Evolutionary conservation across 1,284 basidiomycete species (phyloP).

Genomic region (Coniferiporia sulphurascens): DNA sequence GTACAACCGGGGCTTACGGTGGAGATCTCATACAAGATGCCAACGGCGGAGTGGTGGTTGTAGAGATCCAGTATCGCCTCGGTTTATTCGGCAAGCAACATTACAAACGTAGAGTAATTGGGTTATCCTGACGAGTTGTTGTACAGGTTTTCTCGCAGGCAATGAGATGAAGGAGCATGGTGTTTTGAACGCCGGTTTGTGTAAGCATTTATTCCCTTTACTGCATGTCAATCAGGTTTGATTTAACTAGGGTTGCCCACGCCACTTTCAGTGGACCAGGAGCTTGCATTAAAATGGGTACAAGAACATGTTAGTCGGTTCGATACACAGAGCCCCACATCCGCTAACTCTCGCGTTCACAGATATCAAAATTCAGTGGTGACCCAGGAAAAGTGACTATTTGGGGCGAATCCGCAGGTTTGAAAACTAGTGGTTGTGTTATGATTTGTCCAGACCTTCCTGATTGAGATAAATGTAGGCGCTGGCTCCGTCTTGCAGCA

Average conservation of each 20-base stretch:
- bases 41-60: conserved; percentile 15
- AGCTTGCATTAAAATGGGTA: conserved; percentile 31
- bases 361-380: conserved; percentile 29
- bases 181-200: conserved; percentile 27
- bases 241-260: not conserved
- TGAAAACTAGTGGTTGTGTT: not conserved
- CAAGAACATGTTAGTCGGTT: conserved; percentile 25
- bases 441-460: not conserved
- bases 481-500: conserved; percentile 24
- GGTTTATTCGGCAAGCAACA: conserved; percentile 14
- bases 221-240: not conserved
- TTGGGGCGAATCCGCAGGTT: conserved; percentile 32
- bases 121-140: not conserved
- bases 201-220: conserved; percentile 18
- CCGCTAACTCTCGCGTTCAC: not conserved
- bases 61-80: conserved; percentile 19
- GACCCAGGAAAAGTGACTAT: conserved; percentile 30
- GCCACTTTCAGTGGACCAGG: conserved; percentile 28
- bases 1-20: conserved; percentile 13
- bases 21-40: conserved; percentile 14
- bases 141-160: conserved; percentile 27
- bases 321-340: not conserved
- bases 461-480: conserved; percentile 3
- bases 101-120: not conserved
- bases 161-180: conserved; percentile 25